These are phyloP conservation scores for Luffa acutangula DNA, from an alignment of 306 rosid genomes.

Conservation along the genomic window DNA sequence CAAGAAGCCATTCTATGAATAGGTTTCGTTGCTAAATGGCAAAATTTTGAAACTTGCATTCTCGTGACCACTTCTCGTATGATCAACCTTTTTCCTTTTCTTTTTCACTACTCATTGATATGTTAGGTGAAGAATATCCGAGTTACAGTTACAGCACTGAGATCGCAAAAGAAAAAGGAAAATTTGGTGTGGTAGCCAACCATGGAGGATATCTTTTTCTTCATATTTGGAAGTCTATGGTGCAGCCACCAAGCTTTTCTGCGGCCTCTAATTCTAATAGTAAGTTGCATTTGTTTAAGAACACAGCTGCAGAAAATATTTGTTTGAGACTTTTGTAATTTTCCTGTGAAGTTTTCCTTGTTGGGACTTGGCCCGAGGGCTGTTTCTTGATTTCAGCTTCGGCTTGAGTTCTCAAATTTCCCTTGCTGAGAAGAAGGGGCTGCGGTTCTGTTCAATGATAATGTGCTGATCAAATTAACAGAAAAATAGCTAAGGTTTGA, in stretches of 20 bases:
- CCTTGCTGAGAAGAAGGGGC: slow-evolving; percentile 15
- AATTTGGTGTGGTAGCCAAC: not conserved
- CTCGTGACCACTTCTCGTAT: slow-evolving; percentile 3
- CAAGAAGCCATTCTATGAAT: not conserved
- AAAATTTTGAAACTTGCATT: not conserved
- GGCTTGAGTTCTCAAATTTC: slow-evolving; percentile 15
- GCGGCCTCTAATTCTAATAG: slow-evolving; percentile 40
- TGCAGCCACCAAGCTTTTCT: slow-evolving; percentile 44
- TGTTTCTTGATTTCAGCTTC: slow-evolving; percentile 20
- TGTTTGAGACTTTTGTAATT: slow-evolving; percentile 34
- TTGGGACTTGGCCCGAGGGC: slow-evolving; percentile 15
- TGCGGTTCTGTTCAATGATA: slow-evolving; percentile 16
- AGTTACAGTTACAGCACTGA: not conserved
- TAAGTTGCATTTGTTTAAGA: slow-evolving; percentile 20
- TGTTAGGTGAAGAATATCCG: slow-evolving; percentile 2
- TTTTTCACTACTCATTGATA: slow-evolving; percentile 6
- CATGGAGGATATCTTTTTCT: not conserved
- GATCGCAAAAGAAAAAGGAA: not conserved
- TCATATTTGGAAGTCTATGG: slow-evolving; percentile 62
- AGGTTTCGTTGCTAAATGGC: not conserved
- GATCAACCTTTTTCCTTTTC: not conserved
- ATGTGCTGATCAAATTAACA: not conserved
- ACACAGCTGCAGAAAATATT: slow-evolving; percentile 28
- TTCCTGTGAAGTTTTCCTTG: slow-evolving; percentile 23
- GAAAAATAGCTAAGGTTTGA: not conserved